Conservation (phyloP, 2,329 filamentous ascomycete species). For the Fusarium heterosporum region DNA sequence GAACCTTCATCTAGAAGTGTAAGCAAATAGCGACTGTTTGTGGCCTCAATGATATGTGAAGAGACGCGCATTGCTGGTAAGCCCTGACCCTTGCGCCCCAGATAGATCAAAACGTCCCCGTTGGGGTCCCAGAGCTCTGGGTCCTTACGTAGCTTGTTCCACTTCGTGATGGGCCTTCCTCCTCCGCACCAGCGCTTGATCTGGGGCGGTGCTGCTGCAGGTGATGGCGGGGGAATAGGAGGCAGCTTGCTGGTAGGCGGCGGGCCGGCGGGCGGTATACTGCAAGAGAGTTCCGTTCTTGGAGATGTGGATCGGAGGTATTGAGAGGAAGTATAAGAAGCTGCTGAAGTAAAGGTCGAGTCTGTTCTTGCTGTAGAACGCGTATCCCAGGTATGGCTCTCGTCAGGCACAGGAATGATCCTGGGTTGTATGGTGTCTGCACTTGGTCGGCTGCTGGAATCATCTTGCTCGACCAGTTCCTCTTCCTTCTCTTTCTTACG, state of each 20-base stretch:
- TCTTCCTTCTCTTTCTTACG: constrained; percentile 60
- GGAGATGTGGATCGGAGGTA: constrained; percentile 35
- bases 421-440: constrained; percentile 39
- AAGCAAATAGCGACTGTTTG: constrained; percentile 66
- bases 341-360: constrained; percentile 12
- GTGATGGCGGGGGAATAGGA: constrained; percentile 51
- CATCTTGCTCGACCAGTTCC: constrained; percentile 24
- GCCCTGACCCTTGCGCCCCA: constrained; percentile 61
- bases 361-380: constrained; percentile 23
- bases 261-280: constrained; percentile 46
- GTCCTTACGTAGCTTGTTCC: constrained; percentile 70
- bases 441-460: constrained; percentile 38
- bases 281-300: constrained; percentile 37
- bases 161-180: constrained; percentile 61
- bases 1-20: constrained; percentile 65
- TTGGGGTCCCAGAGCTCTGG: constrained; percentile 71
- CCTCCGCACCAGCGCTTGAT: constrained; percentile 67
- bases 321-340: constrained; percentile 35
- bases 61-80: constrained; percentile 67
- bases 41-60: constrained; percentile 69
- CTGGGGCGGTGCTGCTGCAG: constrained; percentile 48
- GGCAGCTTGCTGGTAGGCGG: constrained; percentile 60
- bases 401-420: constrained; percentile 22
- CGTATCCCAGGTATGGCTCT: constrained; percentile 24
- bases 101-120: constrained; percentile 69